Percentiles rank a stretch among this genome's conserved stretches.
Conservation (phyloP, 495 filamentous ascomycete species). For the Podospora didyma region DNA sequence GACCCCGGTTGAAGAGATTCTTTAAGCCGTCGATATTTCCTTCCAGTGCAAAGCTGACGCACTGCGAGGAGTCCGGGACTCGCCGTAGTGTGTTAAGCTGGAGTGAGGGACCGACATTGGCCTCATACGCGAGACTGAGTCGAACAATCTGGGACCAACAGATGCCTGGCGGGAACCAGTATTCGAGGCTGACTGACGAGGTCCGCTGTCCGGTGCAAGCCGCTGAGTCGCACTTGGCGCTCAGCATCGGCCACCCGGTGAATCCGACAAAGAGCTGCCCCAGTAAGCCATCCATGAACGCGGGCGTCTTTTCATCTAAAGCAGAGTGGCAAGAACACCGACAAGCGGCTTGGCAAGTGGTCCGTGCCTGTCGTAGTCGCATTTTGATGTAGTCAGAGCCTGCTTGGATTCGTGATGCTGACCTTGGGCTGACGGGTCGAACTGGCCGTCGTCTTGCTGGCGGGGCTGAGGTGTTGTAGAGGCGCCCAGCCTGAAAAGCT, state of each 20-base stretch:
- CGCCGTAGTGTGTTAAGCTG: background rate
- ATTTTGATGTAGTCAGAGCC: background rate
- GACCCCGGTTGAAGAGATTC: background rate
- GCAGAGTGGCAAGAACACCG: conserved; percentile 1
- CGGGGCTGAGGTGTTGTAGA: background rate
- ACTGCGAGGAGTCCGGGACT: background rate
- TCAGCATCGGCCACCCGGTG: background rate
- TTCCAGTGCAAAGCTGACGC: background rate
- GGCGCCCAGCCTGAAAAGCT: background rate
- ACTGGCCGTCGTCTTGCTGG: background rate
- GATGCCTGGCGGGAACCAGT: conserved; percentile 8
- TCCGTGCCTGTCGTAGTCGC: background rate
- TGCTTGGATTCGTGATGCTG: background rate
- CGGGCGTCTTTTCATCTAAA: background rate
- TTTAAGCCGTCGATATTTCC: background rate
- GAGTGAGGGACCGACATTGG: background rate
- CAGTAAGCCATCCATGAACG: conserved; percentile 1
- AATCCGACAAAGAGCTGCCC: conserved; percentile 2
- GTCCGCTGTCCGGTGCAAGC: background rate
- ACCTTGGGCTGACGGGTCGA: background rate
- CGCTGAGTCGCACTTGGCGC: conserved; percentile 3
- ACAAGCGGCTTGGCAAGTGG: background rate
- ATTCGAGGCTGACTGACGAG: conserved; percentile 1
- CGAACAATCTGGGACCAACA: conserved; percentile 4
- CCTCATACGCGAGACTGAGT: background rate